phyloP scores from a whole-genome alignment of 2,329 filamentous ascomycete genomes.

The Penicillium sp. region DNA sequence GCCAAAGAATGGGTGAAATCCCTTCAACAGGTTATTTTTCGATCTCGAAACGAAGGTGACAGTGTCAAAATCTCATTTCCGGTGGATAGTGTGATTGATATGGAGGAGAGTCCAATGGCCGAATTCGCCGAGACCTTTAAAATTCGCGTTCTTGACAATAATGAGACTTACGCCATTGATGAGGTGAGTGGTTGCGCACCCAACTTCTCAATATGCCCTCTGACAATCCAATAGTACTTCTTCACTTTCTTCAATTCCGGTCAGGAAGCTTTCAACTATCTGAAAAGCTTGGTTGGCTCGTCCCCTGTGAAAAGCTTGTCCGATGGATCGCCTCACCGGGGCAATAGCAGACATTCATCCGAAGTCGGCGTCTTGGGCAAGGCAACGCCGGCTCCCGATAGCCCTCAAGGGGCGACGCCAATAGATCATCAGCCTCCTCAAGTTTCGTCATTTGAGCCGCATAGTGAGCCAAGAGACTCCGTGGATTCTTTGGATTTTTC shows the following conservation, averaged over 20 bases:
- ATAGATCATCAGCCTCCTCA: conserved; percentile 17
- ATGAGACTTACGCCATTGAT: conserved; percentile 90
- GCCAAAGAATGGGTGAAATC: conserved; percentile 96
- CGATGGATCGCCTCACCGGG: conserved; percentile 19
- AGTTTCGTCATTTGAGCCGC: conserved; percentile 58
- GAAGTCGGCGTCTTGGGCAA: conserved; percentile 14
- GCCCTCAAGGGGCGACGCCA: conserved; percentile 9
- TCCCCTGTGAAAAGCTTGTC: conserved; percentile 46
- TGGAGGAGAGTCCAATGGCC: conserved; percentile 85
- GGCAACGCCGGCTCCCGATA: conserved; percentile 20
- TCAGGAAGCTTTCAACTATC: conserved; percentile 71
- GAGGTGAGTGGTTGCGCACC: conserved; percentile 53
- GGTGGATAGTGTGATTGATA: conserved; percentile 80
- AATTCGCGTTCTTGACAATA: conserved; percentile 84
- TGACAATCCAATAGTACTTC: conserved; percentile 65
- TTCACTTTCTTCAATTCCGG: conserved; percentile 91
- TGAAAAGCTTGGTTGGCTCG: conserved; percentile 67
- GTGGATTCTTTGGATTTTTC: conserved; percentile 73
- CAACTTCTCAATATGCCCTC: not conserved
- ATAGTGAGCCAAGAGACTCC: conserved; percentile 55
- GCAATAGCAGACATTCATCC: conserved; percentile 10
- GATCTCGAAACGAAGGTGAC: conserved; percentile 91
- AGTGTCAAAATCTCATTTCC: conserved; percentile 94
- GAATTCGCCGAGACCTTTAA: conserved; percentile 88
- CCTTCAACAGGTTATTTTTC: conserved; percentile 88